Evolutionary conservation across 192 early-diverging fungal species (phyloP).

Genomic region (Mortierella alpina): DNA sequence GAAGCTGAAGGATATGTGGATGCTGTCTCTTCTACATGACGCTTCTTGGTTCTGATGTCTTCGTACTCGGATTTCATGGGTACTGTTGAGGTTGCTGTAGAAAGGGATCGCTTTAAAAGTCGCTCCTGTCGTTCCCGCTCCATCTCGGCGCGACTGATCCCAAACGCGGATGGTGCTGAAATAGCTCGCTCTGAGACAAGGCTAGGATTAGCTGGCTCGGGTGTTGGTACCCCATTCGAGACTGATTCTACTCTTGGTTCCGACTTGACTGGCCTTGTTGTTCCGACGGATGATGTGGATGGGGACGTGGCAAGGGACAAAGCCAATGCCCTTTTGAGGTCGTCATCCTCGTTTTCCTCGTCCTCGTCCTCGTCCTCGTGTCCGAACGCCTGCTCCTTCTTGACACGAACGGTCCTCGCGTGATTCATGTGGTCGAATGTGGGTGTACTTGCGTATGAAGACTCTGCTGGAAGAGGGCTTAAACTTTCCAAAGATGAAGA

Average conservation of each 20-base stretch:
- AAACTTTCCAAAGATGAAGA: no score
- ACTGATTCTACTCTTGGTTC: background rate
- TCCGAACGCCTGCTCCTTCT: background rate
- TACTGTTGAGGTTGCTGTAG: background rate
- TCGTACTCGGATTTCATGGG: no score
- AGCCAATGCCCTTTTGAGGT: constrained; percentile 26
- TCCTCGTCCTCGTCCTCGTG: constrained; percentile 11
- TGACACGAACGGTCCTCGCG: background rate
- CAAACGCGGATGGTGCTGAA: constrained; percentile 2
- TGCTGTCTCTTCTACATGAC: background rate
- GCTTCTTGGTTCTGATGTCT: background rate
- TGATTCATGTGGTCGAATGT: no score
- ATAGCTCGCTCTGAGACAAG: background rate
- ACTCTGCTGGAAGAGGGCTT: no score
- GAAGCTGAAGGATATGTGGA: background rate
- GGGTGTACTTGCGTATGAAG: no score
- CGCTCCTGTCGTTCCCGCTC: constrained; percentile 37
- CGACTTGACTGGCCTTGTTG: background rate
- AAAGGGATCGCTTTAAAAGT: constrained; percentile 2
- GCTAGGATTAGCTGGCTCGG: background rate
- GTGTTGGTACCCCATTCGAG: background rate
- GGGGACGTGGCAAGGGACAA: constrained; percentile 4
- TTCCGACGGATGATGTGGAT: background rate
- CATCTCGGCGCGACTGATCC: constrained; percentile 31
- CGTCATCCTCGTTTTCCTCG: constrained; percentile 37